Evolutionary conservation across 192 early-diverging fungal genomes (phyloP).

Genomic region (Powellomyces hirtus): DNA sequence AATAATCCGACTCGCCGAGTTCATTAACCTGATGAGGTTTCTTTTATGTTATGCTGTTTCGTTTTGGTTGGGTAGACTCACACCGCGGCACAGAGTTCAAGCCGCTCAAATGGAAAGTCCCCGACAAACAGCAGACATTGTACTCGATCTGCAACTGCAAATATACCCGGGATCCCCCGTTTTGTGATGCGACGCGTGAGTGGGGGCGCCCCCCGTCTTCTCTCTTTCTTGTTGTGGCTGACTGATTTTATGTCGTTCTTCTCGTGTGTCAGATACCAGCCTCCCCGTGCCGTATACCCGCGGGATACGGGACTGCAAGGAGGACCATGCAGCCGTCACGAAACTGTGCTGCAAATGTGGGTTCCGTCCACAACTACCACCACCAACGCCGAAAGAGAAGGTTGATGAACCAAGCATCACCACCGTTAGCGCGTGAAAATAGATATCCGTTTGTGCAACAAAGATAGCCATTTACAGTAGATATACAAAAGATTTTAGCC

Average conservation of each 20-base stretch:
- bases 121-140: constrained; percentile 7
- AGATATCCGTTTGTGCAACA: no score
- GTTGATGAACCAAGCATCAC: no score
- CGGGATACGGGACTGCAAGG: background rate
- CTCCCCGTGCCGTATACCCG: constrained; percentile 1
- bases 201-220: background rate
- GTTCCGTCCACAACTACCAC: constrained; percentile 11
- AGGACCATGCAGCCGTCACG: constrained; percentile 9
- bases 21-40: background rate
- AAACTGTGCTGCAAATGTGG: constrained; percentile 18
- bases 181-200: constrained; percentile 22
- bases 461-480: no score
- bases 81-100: constrained; percentile 21
- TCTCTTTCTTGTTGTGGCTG: background rate
- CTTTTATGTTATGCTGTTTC: background rate
- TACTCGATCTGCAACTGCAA: constrained; percentile 26
- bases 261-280: background rate
- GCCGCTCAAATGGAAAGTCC: constrained; percentile 16
- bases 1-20: background rate
- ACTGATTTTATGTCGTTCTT: background rate
- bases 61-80: background rate
- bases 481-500: no score
- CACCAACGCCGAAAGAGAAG: no score
- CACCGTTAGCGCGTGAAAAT: no score
- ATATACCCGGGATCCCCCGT: constrained; percentile 17